Base-by-base conservation (phyloP, 768 basidiomycete species). In the Terana coerulea region DNA sequence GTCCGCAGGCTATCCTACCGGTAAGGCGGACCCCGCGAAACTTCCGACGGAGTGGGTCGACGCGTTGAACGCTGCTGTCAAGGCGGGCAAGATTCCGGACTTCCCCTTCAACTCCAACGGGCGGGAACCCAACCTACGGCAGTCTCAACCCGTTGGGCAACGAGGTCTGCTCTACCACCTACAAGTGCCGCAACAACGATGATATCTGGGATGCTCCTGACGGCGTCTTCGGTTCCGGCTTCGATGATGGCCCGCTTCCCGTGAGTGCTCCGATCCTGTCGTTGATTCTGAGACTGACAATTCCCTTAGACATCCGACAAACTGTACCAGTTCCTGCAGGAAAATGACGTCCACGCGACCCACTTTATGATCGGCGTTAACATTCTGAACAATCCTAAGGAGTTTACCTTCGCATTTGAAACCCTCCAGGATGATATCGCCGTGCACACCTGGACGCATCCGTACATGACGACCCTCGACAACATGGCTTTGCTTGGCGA, bases 341-440 rank as follows among this genome's bases (percentile, higher is more conserved):
- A 71, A n/a, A 76, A 94, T 51, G 80, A 84, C 53, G 66, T 81
- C 50, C 76, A 67, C n/a, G 84, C 83, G 3, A 95, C 93, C 4
- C 91, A 95, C 64, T 95, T 95, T 67, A 80, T 93, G 75, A 95
- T 97, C 56, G 94, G 94, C 15, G 63, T 76, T 29, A 88, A 92
- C 63, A 87, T 94, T 52, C 59, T 88, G 24, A 45, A 63, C 35
- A 72, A 87, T 61, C 78, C 82, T 3, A 62, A 72, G 8, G 59
- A 74, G 40, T 91, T 93, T 67, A 56, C 70, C 51, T 61, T 63
- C 9, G 83, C 82, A 0, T 81, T 81, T 61, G 62, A 65, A 25
- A 55, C 54, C 10, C 55, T 61, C 14, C 51, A 55, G 33, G 79
- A 61, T 26, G 69, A 70, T 46, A 67, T 70, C 30, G 68, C 67